Base-by-base conservation (phyloP, 192 early-diverging fungal species). In the Gigaspora rosea region DNA sequence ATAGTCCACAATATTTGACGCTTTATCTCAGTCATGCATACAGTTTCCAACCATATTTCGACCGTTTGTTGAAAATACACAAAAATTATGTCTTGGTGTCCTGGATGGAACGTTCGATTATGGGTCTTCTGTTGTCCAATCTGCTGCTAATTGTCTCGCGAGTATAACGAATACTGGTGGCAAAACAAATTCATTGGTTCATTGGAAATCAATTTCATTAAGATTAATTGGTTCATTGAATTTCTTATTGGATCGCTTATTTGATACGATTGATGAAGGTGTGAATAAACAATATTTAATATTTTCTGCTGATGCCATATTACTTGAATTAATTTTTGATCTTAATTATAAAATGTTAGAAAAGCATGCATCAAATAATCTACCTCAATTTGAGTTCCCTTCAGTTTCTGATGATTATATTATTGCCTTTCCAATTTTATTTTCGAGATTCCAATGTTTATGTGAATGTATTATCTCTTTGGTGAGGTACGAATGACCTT, bases 211-310 rank as follows among this genome's bases (percentile, higher is more conserved):
- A 8, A 84, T 79, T 41, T 9, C 82, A 4, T 66, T 82, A 32
- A 82, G 80, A 33, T 33, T 88, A 35, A 78, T 90, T 66, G 84
- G 86, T 73, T 83, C 86, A 6, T 72, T 85, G 18, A 83, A 90
- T 58, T 36, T 71, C 35, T 73, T 78, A 41, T 78, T 90, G 73
- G 83, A 88, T 59, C 76, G 73, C 15, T 71, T 90, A 11, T 86
- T 88, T 50, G 78, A 76, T 56, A 85, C 84, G 3, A 75, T 90
- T 1, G 88, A 88, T 58, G 88, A 90, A 86, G 88, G 85, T 85
- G 15, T 10, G 15, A 20, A 32, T 27, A 11, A n/a, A 56, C 0
- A 22, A 64, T 12, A 11, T 58, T 15, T n/a, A 36, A 0, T 11
- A 75, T 63, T 36, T 76, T 27, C 52, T 41, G 74, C 27, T 22